Conservation (phyloP, 768 basidiomycete species). For the Termitomyces sp. region DNA sequence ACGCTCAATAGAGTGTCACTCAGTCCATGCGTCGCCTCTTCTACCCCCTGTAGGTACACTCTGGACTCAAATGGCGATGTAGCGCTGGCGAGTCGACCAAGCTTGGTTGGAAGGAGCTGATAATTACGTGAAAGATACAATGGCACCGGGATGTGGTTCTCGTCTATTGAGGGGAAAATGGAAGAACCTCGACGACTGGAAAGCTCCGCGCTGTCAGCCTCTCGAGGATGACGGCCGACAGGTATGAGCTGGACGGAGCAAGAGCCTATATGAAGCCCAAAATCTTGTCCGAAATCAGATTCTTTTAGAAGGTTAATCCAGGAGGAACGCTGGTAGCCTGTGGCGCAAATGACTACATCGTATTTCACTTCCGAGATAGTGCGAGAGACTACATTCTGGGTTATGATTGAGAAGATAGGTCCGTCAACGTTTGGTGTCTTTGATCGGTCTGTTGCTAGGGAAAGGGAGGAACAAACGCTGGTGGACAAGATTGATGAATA, state of each 20-base stretch:
- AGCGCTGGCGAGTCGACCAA: constrained; percentile 5
- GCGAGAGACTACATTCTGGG: constrained; percentile 36
- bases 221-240: constrained; percentile 5
- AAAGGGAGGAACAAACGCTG: constrained; percentile 9
- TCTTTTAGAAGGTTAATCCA: constrained; percentile 42
- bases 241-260: constrained; percentile 25
- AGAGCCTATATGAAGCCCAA: constrained; percentile 28
- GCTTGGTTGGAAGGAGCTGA: constrained; percentile 31
- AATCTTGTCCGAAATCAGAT: constrained; percentile 35
- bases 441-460: neutral
- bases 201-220: constrained; percentile 17
- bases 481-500: constrained; percentile 35
- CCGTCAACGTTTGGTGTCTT: neutral
- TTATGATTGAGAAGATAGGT: constrained; percentile 19
- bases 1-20: constrained; percentile 48
- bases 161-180: constrained; percentile 13
- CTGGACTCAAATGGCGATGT: constrained; percentile 19
- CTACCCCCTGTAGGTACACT: constrained; percentile 34
- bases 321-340: constrained; percentile 48
- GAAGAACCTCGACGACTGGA: constrained; percentile 12
- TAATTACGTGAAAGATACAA: constrained; percentile 40
- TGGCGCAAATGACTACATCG: constrained; percentile 49
- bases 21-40: constrained; percentile 37
- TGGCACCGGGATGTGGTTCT: constrained; percentile 16
- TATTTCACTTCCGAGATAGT: constrained; percentile 32